Conservation (phyloP, 1,284 basidiomycete genomes). For the Cutaneotrichosporon curvatum region DNA sequence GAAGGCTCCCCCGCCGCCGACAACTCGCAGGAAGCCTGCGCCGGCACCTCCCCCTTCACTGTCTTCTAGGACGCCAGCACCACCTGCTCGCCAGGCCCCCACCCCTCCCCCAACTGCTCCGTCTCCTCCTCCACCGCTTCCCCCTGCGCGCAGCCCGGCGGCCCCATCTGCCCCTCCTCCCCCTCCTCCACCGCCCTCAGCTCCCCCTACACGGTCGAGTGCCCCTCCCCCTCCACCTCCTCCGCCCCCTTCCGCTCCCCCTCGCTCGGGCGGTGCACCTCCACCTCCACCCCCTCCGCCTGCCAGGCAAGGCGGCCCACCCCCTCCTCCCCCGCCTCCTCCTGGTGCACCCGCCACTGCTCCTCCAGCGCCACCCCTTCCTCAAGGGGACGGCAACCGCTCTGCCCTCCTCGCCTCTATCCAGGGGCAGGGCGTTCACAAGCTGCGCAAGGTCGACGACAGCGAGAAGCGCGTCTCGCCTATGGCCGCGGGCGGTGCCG, state of each 20-base stretch:
- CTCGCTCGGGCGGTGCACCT: constrained; percentile 69
- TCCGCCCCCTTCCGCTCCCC: constrained; percentile 65
- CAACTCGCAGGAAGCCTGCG: constrained; percentile 44
- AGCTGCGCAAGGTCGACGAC: constrained; percentile 59
- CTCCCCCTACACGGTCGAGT: constrained; percentile 25
- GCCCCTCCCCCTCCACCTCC: constrained; percentile 36
- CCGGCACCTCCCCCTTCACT: constrained; percentile 45
- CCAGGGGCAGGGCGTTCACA: constrained; percentile 62
- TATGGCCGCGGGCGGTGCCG: constrained; percentile 49
- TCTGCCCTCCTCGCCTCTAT: constrained; percentile 60
- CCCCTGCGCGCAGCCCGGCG: constrained; percentile 23
- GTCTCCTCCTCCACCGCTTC: constrained; percentile 54
- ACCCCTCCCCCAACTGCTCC: constrained; percentile 45
- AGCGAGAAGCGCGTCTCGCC: constrained; percentile 41
- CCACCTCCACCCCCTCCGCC: constrained; percentile 63
- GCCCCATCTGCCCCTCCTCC: constrained; percentile 30
- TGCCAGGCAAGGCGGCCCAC: constrained; percentile 54
- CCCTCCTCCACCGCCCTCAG: constrained; percentile 34
- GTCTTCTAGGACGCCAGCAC: no score
- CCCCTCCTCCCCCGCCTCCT: constrained; percentile 51
- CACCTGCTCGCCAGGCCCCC: constrained; percentile 39
- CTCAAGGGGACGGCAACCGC: constrained; percentile 46
- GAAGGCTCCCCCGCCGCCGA: constrained; percentile 38
- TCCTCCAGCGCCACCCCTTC: constrained; percentile 27
- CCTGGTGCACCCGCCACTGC: constrained; percentile 43